Percentiles rank a stretch among this genome's conserved stretches.
These are phyloP conservation scores for Quercus cerris DNA, from an alignment of 306 rosid species.

Conservation along the genomic window DNA sequence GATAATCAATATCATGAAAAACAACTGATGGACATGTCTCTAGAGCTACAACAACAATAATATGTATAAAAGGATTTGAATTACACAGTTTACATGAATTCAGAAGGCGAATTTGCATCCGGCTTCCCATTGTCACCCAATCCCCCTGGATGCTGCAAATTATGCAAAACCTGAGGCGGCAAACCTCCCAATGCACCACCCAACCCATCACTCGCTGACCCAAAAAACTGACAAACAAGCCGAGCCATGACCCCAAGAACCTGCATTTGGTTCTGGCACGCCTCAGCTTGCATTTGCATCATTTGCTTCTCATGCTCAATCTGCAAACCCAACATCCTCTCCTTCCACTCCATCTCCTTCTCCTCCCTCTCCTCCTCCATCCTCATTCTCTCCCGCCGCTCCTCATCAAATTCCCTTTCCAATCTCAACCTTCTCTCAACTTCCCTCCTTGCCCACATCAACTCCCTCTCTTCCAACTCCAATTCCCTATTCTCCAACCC, in stretches of 20 bases:
- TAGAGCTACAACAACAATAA: neutral
- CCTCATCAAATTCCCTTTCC: slow-evolving; percentile 55
- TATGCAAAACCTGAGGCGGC: slow-evolving; percentile 80
- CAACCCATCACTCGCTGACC: slow-evolving; percentile 65
- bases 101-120: slow-evolving; percentile 80
- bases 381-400: slow-evolving; percentile 53
- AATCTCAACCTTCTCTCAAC: slow-evolving; percentile 48
- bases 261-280: slow-evolving; percentile 91
- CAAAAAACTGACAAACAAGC: slow-evolving; percentile 71
- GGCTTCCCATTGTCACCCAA: slow-evolving; percentile 71
- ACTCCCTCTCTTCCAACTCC: slow-evolving; percentile 61
- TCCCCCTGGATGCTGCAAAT: slow-evolving; percentile 63
- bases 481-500: slow-evolving; percentile 45
- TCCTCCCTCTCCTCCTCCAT: slow-evolving; percentile 80
- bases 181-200: slow-evolving; percentile 61
- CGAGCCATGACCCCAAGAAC: slow-evolving; percentile 74
- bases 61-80: neutral
- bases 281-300: slow-evolving; percentile 90
- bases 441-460: slow-evolving; percentile 51
- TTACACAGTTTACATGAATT: slow-evolving; percentile 53
- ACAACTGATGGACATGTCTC: slow-evolving; percentile 7
- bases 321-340: slow-evolving; percentile 77
- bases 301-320: slow-evolving; percentile 85
- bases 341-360: slow-evolving; percentile 93
- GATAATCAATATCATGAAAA: neutral